These are phyloP conservation scores for Neurospora sp. DNA, from an alignment of 495 filamentous ascomycete genomes.

Conservation along the genomic window DNA sequence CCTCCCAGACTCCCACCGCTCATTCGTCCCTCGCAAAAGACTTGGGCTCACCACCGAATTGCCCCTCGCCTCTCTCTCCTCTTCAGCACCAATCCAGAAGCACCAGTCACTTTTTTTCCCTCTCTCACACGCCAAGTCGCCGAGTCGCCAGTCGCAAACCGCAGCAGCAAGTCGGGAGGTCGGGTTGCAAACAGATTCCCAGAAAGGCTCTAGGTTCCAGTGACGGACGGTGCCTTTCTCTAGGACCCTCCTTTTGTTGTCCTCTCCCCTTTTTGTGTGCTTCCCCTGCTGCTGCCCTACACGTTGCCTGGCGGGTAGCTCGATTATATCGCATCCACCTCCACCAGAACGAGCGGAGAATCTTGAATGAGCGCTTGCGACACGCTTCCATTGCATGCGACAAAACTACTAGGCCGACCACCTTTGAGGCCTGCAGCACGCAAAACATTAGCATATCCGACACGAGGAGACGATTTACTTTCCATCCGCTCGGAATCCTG, in stretches of 20 bases:
- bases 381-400: not conserved
- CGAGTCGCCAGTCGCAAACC: not conserved
- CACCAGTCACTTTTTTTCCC: not conserved
- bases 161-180: not conserved
- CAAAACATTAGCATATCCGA: not conserved
- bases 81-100: not conserved
- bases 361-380: not conserved
- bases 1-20: not conserved
- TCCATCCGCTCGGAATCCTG: not conserved
- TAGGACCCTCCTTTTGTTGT: not conserved
- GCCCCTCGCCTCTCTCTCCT: not conserved
- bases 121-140: not conserved
- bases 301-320: not conserved
- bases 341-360: not conserved
- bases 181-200: not conserved
- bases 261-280: not conserved
- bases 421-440: not conserved
- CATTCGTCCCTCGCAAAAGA: not conserved
- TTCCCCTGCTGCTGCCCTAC: not conserved
- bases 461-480: not conserved
- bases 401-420: not conserved
- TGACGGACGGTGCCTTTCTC: not conserved
- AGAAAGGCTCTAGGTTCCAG: not conserved
- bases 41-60: not conserved
- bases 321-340: not conserved